Conservation (phyloP, 1,139 yeast genomes). For the Candida buenavistaensis region DNA sequence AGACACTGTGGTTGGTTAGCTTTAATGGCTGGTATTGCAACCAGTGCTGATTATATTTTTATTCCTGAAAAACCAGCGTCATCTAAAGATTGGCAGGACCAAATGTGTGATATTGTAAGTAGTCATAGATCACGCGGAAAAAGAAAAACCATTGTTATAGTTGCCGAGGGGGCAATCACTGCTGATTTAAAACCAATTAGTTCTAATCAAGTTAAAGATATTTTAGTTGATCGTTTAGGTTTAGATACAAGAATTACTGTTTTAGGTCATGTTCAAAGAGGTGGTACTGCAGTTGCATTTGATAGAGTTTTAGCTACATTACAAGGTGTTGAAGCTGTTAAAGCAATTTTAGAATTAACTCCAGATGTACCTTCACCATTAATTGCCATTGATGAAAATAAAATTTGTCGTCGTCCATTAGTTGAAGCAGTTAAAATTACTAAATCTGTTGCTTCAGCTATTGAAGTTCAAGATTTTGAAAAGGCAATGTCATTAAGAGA, state of each 20-base stretch:
- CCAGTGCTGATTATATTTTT: slow-evolving; percentile 78
- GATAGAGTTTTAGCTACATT: slow-evolving; percentile 74
- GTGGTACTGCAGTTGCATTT: slow-evolving; percentile 82
- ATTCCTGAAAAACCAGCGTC: slow-evolving; percentile 78
- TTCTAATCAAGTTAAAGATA: slow-evolving; percentile 66
- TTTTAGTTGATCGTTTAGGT: slow-evolving; percentile 62
- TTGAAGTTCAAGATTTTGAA: slow-evolving; percentile 58
- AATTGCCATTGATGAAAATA: slow-evolving; percentile 72
- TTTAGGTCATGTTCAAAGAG: slow-evolving; percentile 83
- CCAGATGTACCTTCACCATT: slow-evolving; percentile 76
- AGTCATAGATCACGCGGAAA: slow-evolving; percentile 72
- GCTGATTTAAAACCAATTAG: slow-evolving; percentile 65
- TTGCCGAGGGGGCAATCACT: slow-evolving; percentile 82
- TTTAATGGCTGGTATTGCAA: slow-evolving; percentile 78
- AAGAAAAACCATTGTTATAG: slow-evolving; percentile 77
- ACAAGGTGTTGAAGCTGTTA: slow-evolving; percentile 84
- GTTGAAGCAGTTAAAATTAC: slow-evolving; percentile 74
- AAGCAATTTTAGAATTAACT: slow-evolving; percentile 67
- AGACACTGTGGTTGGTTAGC: slow-evolving; percentile 90
- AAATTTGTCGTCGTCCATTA: slow-evolving; percentile 66
- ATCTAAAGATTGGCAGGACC: slow-evolving; percentile 62
- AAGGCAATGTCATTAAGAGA: slow-evolving; percentile 69
- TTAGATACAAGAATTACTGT: slow-evolving; percentile 79
- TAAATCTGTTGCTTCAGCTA: slow-evolving; percentile 68
- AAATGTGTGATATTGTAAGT: slow-evolving; percentile 62